Base-by-base conservation (phyloP, 441 rosid species). In the Adansonia gregorii region DNA sequence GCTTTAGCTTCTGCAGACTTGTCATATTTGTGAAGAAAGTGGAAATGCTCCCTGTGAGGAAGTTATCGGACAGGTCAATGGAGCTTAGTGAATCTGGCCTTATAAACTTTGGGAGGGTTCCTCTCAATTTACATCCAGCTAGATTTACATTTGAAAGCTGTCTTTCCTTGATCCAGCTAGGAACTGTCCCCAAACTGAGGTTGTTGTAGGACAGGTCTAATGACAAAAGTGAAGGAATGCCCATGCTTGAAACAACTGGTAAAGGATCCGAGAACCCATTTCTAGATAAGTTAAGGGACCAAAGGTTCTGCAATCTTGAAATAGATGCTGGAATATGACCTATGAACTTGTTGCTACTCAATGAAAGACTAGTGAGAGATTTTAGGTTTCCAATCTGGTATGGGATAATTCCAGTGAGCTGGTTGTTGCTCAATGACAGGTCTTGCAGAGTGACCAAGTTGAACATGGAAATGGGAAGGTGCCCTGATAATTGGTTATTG, bases 261-360 rank as follows among this genome's bases (percentile, higher is more conserved):
- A 93, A 79, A 81, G 92, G 94, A 76, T 80, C 89, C 8, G 92
- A 82, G 80, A 95, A 82, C 22, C 81, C 89, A 81, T 95, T 95
- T 82, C 93, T 85, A 0, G 99, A 95, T 60, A 95, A 83, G 75
- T 93, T 93, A 11, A 95, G 98, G 82, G 83, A 86, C 99, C 99
- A 95, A 22, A 95, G 95, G 22, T 87, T 91, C 73, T 85, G 90
- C 72, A 93, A 78, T 63, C 83, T 81, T 15, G 94, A 88, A 78
- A 93, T 75, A 80, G 98, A 87, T 35, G 81, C 76, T 56, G 97
- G 98, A 73, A 95, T 83, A 72, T 76, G 92, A 66, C 97, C 98
- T 0, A 77, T 27, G 76, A 95, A 84, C 81, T 83, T 83, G 81
- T 95, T 95, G 65, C 76, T 74, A 64, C 94, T 83, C 82, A 95